These are phyloP conservation scores for Xylariomycetidae sp. DNA, from an alignment of 2,329 filamentous ascomycete species.

Conservation along the genomic window DNA sequence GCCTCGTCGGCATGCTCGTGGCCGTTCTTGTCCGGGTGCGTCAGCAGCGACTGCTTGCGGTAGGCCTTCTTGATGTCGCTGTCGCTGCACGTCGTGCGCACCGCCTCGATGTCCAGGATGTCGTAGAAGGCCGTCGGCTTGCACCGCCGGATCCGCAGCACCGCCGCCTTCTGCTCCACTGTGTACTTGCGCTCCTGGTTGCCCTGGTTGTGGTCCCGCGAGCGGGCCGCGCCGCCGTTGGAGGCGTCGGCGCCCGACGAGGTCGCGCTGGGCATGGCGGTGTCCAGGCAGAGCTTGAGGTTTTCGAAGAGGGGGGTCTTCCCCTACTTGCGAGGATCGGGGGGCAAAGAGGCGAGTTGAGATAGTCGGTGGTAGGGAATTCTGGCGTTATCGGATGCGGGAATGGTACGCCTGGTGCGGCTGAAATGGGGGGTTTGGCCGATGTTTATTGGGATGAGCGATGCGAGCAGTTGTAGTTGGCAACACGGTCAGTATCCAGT, in stretches of 20 bases:
- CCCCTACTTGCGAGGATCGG: no score
- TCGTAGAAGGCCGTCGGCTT: slow-evolving; percentile 89
- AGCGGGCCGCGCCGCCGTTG: slow-evolving; percentile 35
- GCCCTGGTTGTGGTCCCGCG: slow-evolving; percentile 69
- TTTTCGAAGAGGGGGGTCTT: no score
- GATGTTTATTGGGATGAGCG: no score
- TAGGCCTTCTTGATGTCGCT: slow-evolving; percentile 96
- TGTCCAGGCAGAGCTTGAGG: no score
- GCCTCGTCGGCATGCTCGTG: slow-evolving; percentile 94
- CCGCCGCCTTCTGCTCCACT: slow-evolving; percentile 83
- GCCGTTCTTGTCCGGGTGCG: slow-evolving; percentile 98
- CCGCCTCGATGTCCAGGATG: slow-evolving; percentile 70
- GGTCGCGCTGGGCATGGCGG: slow-evolving; percentile 43
- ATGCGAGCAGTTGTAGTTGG: no score
- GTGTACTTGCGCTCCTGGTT: slow-evolving; percentile 77
- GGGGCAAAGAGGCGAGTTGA: no score
- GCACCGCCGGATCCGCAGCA: slow-evolving; percentile 83
- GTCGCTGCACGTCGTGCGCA: slow-evolving; percentile 65
- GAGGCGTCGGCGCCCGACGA: slow-evolving; percentile 49
- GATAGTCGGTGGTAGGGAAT: no score
- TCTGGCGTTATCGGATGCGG: no score
- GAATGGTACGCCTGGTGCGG: no score
- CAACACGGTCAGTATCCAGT: no score
- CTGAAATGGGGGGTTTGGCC: no score
- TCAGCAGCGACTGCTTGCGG: slow-evolving; percentile 86